Conservation (phyloP, 257 asterid genomes). For the Gynochthodes officinalis region DNA sequence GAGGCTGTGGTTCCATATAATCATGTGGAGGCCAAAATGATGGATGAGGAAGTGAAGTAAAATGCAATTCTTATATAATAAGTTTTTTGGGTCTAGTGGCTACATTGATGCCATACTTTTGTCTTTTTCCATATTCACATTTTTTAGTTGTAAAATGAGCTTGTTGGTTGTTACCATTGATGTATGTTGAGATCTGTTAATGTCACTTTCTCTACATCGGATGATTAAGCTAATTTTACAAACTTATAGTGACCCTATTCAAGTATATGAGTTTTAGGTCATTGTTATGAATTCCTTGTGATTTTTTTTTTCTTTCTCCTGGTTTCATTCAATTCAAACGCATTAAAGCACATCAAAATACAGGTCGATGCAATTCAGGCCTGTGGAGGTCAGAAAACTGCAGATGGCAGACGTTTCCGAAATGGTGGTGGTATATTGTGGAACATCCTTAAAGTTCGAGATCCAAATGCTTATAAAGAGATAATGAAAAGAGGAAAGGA, state of each 20-base stretch:
- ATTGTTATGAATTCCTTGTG: background rate
- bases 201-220: background rate
- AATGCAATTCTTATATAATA: background rate
- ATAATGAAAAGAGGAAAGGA: constrained; percentile 83
- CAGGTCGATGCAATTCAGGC: constrained; percentile 95
- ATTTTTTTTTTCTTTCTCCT: background rate
- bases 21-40: background rate
- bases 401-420: constrained; percentile 67
- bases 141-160: background rate
- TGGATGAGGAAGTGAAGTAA: background rate
- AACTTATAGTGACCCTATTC: background rate
- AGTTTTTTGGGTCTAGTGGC: background rate
- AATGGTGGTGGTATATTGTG: constrained; percentile 87
- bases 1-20: background rate
- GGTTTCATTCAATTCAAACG: background rate
- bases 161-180: background rate
- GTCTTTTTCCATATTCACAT: background rate
- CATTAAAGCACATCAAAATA: constrained; percentile 12
- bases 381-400: constrained; percentile 92
- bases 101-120: background rate
- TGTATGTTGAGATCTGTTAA: background rate
- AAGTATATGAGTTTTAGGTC: background rate
- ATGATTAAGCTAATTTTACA: background rate
- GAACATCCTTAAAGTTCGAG: constrained; percentile 84
- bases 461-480: constrained; percentile 89